These are phyloP conservation scores for Pythium plurisporium DNA, from an alignment of 352 stramenopile genomes.

Conservation along the genomic window DNA sequence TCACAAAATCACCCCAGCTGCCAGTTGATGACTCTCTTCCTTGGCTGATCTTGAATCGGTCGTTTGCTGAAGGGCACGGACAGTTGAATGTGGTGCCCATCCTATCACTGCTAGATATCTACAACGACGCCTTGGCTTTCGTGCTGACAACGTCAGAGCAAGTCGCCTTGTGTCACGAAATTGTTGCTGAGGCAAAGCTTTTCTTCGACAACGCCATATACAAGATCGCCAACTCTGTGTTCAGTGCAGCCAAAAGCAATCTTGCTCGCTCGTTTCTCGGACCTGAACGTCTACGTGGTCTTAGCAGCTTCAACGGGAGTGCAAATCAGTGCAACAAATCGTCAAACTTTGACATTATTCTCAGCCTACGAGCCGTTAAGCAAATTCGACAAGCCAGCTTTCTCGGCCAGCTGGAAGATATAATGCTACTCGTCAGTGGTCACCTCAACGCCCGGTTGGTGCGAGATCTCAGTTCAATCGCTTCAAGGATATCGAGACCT, in stretches of 20 bases:
- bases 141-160: constrained; percentile 52
- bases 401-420: constrained; percentile 54
- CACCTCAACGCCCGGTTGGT: constrained; percentile 43
- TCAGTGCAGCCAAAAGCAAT: constrained; percentile 52
- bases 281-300: neutral
- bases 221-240: constrained; percentile 56
- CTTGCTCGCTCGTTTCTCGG: constrained; percentile 14
- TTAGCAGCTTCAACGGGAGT: neutral
- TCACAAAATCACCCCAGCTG: constrained; percentile 65
- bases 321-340: constrained; percentile 3
- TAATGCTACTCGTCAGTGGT: constrained; percentile 49
- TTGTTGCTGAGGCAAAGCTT: constrained; percentile 75
- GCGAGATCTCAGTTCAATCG: constrained; percentile 52
- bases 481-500: constrained; percentile 48
- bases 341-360: neutral
- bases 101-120: constrained; percentile 70
- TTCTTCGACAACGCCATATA: constrained; percentile 80
- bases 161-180: constrained; percentile 77
- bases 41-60: constrained; percentile 73
- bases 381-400: constrained; percentile 36
- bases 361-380: neutral
- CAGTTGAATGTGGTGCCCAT: constrained; percentile 5
- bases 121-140: constrained; percentile 72
- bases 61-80: constrained; percentile 4
- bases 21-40: constrained; percentile 78